Evolutionary conservation across 345 rosid species (phyloP).

Genomic region (Lepidium aucheri): DNA sequence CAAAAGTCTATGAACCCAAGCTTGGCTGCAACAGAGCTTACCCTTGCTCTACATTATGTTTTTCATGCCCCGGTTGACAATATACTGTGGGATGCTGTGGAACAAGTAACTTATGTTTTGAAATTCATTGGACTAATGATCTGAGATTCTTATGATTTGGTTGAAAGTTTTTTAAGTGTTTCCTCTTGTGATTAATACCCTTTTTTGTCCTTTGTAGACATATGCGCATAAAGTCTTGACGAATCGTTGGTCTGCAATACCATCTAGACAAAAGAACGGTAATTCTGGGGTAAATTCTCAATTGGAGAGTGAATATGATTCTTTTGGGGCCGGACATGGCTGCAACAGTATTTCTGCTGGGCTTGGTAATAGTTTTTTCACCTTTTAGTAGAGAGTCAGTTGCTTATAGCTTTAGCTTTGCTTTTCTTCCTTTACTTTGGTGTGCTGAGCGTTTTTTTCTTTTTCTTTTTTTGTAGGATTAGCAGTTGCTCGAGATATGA

Average conservation of each 20-base stretch:
- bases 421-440: neutral
- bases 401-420: neutral
- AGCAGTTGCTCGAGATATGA: slow-evolving; percentile 87
- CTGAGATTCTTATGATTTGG: neutral
- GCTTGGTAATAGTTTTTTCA: slow-evolving; percentile 46
- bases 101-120: slow-evolving; percentile 45
- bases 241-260: slow-evolving; percentile 62
- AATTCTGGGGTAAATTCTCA: slow-evolving; percentile 56
- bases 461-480: slow-evolving; percentile 38
- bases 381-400: neutral
- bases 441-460: neutral
- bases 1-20: slow-evolving; percentile 52
- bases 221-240: slow-evolving; percentile 87
- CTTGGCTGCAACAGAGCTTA: slow-evolving; percentile 71
- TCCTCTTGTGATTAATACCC: neutral
- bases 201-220: slow-evolving; percentile 42
- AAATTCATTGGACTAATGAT: neutral
- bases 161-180: neutral
- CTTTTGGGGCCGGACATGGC: slow-evolving; percentile 90
- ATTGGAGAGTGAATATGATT: slow-evolving; percentile 72
- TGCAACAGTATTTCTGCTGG: slow-evolving; percentile 93
- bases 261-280: slow-evolving; percentile 54
- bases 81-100: slow-evolving; percentile 84
- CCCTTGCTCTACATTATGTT: slow-evolving; percentile 76
- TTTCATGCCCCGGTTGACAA: slow-evolving; percentile 84